Base-by-base conservation (phyloP, 2,329 filamentous ascomycete genomes). In the Alternaria gansuensis region DNA sequence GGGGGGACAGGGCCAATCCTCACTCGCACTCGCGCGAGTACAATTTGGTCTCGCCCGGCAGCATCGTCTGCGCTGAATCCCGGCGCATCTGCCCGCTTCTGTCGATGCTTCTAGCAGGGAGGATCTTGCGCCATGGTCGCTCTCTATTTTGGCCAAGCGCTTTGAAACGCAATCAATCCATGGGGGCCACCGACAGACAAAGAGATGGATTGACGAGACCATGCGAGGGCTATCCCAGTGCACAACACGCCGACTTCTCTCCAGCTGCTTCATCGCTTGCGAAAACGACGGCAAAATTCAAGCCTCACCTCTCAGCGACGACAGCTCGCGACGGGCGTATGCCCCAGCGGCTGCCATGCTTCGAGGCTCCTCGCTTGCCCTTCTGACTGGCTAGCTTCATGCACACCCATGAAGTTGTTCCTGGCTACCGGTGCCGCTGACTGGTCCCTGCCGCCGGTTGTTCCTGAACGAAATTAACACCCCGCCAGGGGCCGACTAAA, bases 261-360 rank as follows among this genome's bases (percentile, higher is more conserved):
- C 31, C 45, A 46, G 49, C 56, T 41, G 48, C 59, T 48, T 55
- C 60, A 43, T 40, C 37, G 26, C 53, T 44, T 45, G 46, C 51
- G 43, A 43, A 40, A 28, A 40, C 17, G 28, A 40, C 33, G 54
- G 57, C 51, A 53, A 45, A 26, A 33, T 50, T 50, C 33, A 59
- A 49, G 43, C 28, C 54, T 52, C 60, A 51, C 64, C 66, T 64
- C 63, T 64, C 61, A 83, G 93, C 64, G 88, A 87, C 28, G 83
- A 88, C 2, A 91, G 91, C 21, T 87, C 92, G 64, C 80, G 92
- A 36, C 82, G 84, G 67, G 82, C 86, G 55, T 44, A 21, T 51
- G 54, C 46, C 52, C 62, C 55, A 51, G 66, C 69, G 66, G 69
- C 63, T 62, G 60, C 57, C 59, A 58, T 53, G 60, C 53, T 40